Percentiles rank a stretch among this genome's conserved stretches.
These are phyloP conservation scores for Acanthochlamys bracteata DNA, from an alignment of 106 monocot genomes.

Conservation along the genomic window DNA sequence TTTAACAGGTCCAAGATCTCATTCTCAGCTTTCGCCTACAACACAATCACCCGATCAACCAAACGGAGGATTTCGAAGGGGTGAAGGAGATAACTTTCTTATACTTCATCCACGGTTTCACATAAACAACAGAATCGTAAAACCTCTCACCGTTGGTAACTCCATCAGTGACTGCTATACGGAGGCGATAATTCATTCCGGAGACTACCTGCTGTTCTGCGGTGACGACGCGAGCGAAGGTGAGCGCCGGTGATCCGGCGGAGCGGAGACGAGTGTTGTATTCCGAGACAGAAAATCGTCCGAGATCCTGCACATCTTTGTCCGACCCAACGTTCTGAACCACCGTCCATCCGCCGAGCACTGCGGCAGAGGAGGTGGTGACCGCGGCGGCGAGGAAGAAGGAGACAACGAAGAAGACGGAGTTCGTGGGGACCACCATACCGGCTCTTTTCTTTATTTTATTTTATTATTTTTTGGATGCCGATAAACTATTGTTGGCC, in stretches of 20 bases:
- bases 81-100: conserved; percentile 19
- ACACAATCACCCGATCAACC: too few relatives aligned
- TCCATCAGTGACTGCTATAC: not conserved
- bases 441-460: not conserved
- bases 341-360: not conserved
- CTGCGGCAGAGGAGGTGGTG: not conserved
- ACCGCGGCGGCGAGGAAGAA: not conserved
- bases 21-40: too few relatives aligned
- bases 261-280: not conserved
- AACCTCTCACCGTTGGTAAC: not conserved
- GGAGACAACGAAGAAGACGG: not conserved
- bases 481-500: too few relatives aligned
- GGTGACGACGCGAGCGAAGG: not conserved
- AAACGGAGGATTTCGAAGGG: conserved; percentile 1
- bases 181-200: conserved; percentile 1
- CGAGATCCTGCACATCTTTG: conserved; percentile 3
- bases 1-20: too few relatives aligned
- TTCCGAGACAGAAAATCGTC: not conserved
- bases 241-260: not conserved
- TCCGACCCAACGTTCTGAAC: conserved; percentile 1
- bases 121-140: conserved; percentile 20
- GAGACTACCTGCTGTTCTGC: conserved; percentile 5
- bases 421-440: not conserved
- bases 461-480: too few relatives aligned
- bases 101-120: conserved; percentile 20